Evolutionary conservation across 163 green algal genomes (phyloP).

Genomic region (Scenedesmus sp.): DNA sequence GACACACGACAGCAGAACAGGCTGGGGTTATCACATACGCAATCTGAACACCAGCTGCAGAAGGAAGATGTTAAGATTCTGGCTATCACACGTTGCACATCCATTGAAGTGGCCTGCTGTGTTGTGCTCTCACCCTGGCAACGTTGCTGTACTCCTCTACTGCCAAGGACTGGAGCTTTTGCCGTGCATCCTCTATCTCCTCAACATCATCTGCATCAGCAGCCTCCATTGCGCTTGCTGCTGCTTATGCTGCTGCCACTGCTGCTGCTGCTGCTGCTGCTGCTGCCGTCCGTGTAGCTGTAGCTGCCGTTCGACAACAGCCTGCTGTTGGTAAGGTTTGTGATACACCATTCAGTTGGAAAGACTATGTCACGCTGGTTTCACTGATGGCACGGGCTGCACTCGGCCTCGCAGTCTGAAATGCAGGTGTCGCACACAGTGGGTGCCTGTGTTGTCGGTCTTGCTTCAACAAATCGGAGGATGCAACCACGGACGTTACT

Average conservation of each 20-base stretch:
- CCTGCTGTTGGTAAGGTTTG: not conserved
- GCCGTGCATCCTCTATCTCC: not conserved
- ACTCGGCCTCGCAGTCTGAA: not conserved
- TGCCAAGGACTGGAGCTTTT: not conserved
- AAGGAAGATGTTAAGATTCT: no score
- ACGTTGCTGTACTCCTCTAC: not conserved
- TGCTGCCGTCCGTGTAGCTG: not conserved
- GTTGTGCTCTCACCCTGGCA: not conserved
- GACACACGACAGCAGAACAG: not conserved
- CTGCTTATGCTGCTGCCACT: not conserved
- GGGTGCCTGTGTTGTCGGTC: not conserved
- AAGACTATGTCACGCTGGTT: not conserved
- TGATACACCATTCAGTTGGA: not conserved
- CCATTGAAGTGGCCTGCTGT: not conserved
- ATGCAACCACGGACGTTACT: not conserved
- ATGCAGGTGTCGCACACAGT: not conserved
- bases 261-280: not conserved
- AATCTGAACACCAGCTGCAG: not conserved
- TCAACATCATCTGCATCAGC: not conserved
- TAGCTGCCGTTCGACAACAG: not conserved
- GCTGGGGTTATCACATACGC: not conserved
- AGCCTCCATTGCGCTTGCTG: not conserved
- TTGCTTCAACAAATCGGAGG: not conserved
- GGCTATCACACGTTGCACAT: not conserved
- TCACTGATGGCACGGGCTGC: not conserved